A percentile compares a stretch with the other conserved stretches of the same genome.
Evolutionary conservation across 2,329 filamentous ascomycete genomes (phyloP).

Genomic region (Aaosphaeria pasadenensis): DNA sequence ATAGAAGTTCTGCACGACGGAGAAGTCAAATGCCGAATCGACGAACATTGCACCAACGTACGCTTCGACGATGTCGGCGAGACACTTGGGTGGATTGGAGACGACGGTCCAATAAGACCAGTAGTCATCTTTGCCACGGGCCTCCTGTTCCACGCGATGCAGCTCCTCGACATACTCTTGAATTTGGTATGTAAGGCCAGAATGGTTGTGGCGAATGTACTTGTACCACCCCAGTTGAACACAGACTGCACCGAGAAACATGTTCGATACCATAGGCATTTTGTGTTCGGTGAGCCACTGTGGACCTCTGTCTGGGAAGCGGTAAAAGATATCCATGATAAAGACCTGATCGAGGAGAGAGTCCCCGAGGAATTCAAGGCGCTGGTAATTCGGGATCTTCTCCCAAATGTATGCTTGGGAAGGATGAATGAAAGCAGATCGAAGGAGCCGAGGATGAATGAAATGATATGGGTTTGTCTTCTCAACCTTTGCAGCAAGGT

Average conservation of each 20-base stretch:
- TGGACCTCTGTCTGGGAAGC: conserved; percentile 75
- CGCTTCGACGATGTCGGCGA: conserved; percentile 86
- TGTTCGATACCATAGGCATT: conserved; percentile 98
- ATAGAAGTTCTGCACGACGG: conserved; percentile 74
- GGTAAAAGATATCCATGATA: conserved; percentile 77
- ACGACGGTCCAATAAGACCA: conserved; percentile 56
- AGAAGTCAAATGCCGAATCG: conserved; percentile 77
- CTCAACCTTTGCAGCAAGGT: conserved; percentile 65
- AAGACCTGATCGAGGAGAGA: conserved; percentile 82
- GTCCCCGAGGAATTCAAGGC: conserved; percentile 89
- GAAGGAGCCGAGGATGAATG: conserved; percentile 69
- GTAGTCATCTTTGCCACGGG: conserved; percentile 59
- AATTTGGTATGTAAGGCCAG: conserved; percentile 52
- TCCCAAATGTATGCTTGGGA: conserved; percentile 75
- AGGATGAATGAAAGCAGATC: conserved; percentile 84
- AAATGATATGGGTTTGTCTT: conserved; percentile 64
- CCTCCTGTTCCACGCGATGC: conserved; percentile 48
- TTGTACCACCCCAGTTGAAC: conserved; percentile 75
- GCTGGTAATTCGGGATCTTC: conserved; percentile 81
- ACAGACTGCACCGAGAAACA: conserved; percentile 80
- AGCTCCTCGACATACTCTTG: conserved; percentile 58
- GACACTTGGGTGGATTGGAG: conserved; percentile 66
- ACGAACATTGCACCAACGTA: conserved; percentile 90
- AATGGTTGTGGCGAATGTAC: conserved; percentile 58
- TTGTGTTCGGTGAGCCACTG: conserved; percentile 99